phyloP scores from a whole-genome alignment of 371 early-diverging fungal genomes.

The Actinomortierella wolfii region DNA sequence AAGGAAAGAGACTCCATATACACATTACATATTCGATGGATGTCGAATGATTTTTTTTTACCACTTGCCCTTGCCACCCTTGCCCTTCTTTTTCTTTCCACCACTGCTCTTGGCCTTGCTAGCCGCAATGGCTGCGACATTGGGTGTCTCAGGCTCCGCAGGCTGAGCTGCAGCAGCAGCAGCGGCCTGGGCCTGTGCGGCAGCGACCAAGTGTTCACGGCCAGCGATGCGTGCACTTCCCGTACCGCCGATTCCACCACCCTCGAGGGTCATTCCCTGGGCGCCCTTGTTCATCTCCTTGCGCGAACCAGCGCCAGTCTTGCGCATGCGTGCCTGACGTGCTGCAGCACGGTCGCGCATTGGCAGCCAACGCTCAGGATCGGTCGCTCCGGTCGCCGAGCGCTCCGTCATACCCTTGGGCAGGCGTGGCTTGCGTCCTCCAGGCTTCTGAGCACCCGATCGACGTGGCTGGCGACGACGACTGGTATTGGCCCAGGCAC shows the following conservation, averaged over 20 bases:
- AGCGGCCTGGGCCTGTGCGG: conserved; percentile 4
- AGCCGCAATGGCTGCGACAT: conserved; percentile 25
- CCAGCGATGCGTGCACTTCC: conserved; percentile 76
- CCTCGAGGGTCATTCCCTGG: conserved; percentile 63
- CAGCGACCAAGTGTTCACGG: conserved; percentile 19
- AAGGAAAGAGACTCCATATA: too few relatives aligned
- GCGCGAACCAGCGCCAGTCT: conserved; percentile 48
- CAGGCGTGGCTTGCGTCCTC: conserved; percentile 65
- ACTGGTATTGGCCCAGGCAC: conserved; percentile 5
- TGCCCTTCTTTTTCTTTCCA: conserved; percentile 46
- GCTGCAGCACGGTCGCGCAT: conserved; percentile 67
- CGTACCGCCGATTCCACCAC: conserved; percentile 73
- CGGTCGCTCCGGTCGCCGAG: conserved; percentile 52
- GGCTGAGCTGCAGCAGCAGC: conserved; percentile 1
- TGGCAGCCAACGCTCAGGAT: conserved; percentile 83
- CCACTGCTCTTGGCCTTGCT: conserved; percentile 38
- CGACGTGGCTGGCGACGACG: conserved; percentile 32
- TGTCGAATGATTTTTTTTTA: too few relatives aligned
- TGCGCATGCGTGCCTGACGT: conserved; percentile 61
- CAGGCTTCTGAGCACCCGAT: conserved; percentile 52
- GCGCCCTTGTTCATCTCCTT: conserved; percentile 54
- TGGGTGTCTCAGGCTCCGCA: conserved; percentile 16
- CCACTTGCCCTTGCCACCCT: conserved; percentile 43
- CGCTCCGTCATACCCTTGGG: conserved; percentile 55
- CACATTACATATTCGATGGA: too few relatives aligned